Evolutionary conservation across 352 stramenopile genomes (phyloP).

Genomic region (Globisporangium viniferum): DNA sequence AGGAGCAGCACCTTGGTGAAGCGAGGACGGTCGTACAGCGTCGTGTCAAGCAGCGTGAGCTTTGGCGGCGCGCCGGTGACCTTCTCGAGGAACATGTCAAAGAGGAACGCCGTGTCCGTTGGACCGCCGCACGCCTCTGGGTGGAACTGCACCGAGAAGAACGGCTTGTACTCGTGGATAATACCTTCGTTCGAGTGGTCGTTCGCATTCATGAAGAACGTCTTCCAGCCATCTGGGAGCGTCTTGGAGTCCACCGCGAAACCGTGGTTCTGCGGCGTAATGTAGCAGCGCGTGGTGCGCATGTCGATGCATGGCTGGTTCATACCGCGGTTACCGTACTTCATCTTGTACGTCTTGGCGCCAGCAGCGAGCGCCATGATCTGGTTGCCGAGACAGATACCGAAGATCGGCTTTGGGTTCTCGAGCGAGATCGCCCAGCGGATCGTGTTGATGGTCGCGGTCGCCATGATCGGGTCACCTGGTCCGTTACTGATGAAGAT

Average conservation of each 20-base stretch:
- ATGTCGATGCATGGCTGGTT: constrained; percentile 98
- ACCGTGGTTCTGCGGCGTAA: constrained; percentile 99
- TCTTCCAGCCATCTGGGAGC: constrained; percentile 93
- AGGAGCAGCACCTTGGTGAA: constrained; percentile 97
- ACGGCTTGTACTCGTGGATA: constrained; percentile 96
- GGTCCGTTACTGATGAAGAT: constrained; percentile 98
- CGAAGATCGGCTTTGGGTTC: constrained; percentile 95
- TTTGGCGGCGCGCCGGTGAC: constrained; percentile 67
- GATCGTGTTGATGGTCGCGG: constrained; percentile 90
- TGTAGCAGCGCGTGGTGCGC: constrained; percentile 96
- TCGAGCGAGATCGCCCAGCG: constrained; percentile 86
- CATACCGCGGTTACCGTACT: constrained; percentile 98
- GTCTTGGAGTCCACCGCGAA: constrained; percentile 93
- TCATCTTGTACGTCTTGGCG: constrained; percentile 96
- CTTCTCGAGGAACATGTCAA: constrained; percentile 96
- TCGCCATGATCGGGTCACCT: constrained; percentile 94
- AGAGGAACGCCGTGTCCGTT: constrained; percentile 96
- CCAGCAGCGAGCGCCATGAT: constrained; percentile 94
- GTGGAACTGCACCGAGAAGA: constrained; percentile 99
- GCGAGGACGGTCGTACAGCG: constrained; percentile 59
- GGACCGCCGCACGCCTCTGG: constrained; percentile 95
- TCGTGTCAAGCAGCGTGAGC: constrained; percentile 79
- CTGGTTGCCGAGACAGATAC: constrained; percentile 99
- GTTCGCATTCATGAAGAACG: constrained; percentile 98
- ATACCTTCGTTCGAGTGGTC: constrained; percentile 99